Base-by-base conservation (phyloP, 495 filamentous ascomycete species). In the Monascus purpureus region DNA sequence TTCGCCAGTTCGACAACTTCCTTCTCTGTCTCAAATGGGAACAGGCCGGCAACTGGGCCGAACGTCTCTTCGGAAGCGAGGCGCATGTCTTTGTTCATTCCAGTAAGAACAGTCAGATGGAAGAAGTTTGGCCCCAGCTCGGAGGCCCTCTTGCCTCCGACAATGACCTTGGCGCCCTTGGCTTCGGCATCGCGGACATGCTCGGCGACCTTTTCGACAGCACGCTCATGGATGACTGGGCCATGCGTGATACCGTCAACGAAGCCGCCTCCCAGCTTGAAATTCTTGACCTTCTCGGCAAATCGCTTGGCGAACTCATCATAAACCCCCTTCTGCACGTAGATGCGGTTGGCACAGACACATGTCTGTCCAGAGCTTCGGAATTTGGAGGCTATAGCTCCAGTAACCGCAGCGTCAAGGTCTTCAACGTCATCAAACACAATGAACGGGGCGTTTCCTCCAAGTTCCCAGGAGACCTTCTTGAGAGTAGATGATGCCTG, bases 381-480 rank as follows among this genome's bases (percentile, higher is more conserved):
- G 72, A 93, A 93, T 53, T 93, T 93, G 47, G 67, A 76, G 16
- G 72, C 52, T 29, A 93, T 65, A 6, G 80, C 81, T 5, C 81
- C 86, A 1, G 69, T 62, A 4, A 93, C 78, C 4, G 85, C 85
- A 0, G 60, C 55, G 35, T 84, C 80, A 23, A 93, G 54, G 46
- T 93, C 80, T 19, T 85, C 81, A 11, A 57, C 58, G 45, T 93
- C 85, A 34, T 92, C 80, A 42, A 93, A 94, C 12, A 93, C 82
- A 33, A 94, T 92, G 59, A 94, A 92, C 1, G 86, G 85, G 0
- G 83, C 80, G 50, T 94, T 94, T 13, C 86, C 86, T 29, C 86
- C 86, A 0, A 94, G 70, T 47, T 93, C 87, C 46, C 93, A 76
- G 3, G 73, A 81, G 13, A 90, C 63, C 47, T 90, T 83, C 65